Conservation (phyloP, 306 rosid species). For the Hippophae tibetana region DNA sequence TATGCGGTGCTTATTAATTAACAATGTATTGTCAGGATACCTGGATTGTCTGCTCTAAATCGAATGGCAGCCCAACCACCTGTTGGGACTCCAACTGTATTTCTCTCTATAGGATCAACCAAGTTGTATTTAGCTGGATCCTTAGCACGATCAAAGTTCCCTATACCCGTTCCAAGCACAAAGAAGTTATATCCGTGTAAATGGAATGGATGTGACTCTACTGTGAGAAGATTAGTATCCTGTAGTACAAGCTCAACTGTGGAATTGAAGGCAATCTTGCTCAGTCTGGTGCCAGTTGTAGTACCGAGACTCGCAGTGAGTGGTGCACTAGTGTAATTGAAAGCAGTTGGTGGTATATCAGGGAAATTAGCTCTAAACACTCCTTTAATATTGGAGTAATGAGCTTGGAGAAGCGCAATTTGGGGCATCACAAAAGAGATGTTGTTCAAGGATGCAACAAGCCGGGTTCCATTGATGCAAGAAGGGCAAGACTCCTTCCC, state of each 20-base stretch:
- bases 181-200: conserved; percentile 32
- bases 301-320: conserved; percentile 28
- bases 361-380: conserved; percentile 30
- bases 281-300: conserved; percentile 18
- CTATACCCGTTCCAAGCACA: conserved; percentile 25
- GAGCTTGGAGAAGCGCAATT: conserved; percentile 31
- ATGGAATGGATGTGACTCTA: conserved; percentile 34
- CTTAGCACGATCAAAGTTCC: conserved; percentile 21
- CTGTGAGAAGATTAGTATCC: conserved; percentile 26
- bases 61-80: conserved; percentile 33
- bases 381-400: conserved; percentile 24
- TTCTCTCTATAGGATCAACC: conserved; percentile 29
- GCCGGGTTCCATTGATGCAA: conserved; percentile 22
- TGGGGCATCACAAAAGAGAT: conserved; percentile 27
- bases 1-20: neutral
- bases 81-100: conserved; percentile 30
- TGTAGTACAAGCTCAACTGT: conserved; percentile 29
- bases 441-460: conserved; percentile 29
- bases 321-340: conserved; percentile 30
- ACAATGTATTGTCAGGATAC: conserved; percentile 8
- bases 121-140: conserved; percentile 22
- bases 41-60: conserved; percentile 35
- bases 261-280: conserved; percentile 26
- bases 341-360: conserved; percentile 22
- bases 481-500: conserved; percentile 21